Base-by-base conservation (phyloP, 208 protist species). In the Trichomonas vaginalis region DNA sequence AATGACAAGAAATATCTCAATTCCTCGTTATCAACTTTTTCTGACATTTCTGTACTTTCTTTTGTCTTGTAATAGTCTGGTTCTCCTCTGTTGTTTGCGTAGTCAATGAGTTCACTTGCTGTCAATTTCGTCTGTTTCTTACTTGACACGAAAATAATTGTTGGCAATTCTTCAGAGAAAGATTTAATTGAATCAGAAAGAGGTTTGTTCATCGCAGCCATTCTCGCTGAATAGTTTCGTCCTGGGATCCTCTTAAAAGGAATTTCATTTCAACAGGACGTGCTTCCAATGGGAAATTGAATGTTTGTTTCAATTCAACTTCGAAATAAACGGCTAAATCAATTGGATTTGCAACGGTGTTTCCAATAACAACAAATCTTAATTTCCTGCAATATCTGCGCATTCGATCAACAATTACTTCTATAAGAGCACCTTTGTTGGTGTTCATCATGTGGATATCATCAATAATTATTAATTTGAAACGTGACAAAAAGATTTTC, bases 201-300 rank as follows among this genome's bases (percentile, higher is more conserved):
- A 39, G 99, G 99, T 97, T 99, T 99, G 98, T 99, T 99, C 99
- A 99, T 99, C 9, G 98, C 98, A 23, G 98, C 98, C 99, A 99
- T 99, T 80, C 99, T 97, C 21, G 99, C 98, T 97, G 98, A 99
- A 97, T 99, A 99, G 96, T 99, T 97, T 96, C 98, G 98, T 27
- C 98, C 98, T 45, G 98, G 97, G 97, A 99, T 35, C 99, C 98
- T 49, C 96, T 42, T 48, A 97, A 97, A 82, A 96, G 96, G 32
- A 96, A 92, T 14, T 98, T 97, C 35, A 80, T 45, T n/a, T 35
- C 23, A 9, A 97, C 97, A 45, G 97, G 96, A 10, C 97, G 83
- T 37, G 97, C 82, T 49, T 83, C 40, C 23, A 96, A 79, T 70
- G 96, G 80, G 61, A 97, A 97, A 83, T 98, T 98, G 95, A 97